Conservation (phyloP, 768 basidiomycete genomes). For the Favolaschia claudopus region DNA sequence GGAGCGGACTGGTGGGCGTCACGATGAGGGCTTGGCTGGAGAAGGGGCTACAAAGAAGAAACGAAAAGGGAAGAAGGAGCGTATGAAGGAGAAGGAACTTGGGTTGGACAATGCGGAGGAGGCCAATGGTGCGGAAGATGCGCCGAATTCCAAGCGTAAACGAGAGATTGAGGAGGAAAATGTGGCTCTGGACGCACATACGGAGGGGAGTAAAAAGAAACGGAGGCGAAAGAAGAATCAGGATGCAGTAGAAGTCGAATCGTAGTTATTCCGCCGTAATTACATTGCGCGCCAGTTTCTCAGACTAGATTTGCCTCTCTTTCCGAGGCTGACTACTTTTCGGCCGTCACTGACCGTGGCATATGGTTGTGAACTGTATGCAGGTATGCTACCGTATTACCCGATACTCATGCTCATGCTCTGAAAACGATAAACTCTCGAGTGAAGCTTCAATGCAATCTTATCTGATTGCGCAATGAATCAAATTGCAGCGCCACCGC, state of each 20-base stretch:
- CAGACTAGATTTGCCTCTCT: no score
- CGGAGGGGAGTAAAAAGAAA: constrained; percentile 47
- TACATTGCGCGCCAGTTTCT: no score
- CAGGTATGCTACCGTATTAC: no score
- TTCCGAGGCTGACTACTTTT: no score
- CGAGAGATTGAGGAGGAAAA: constrained; percentile 18
- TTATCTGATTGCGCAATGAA: no score
- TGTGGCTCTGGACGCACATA: constrained; percentile 16
- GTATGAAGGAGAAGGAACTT: constrained; percentile 8
- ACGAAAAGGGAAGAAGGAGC: constrained; percentile 28
- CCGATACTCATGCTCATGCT: no score
- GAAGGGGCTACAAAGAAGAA: constrained; percentile 22
- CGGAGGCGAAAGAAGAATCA: constrained; percentile 45
- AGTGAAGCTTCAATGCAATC: no score
- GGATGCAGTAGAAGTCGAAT: constrained; percentile 4
- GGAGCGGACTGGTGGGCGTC: constrained; percentile 43
- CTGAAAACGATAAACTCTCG: no score
- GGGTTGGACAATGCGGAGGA: neutral
- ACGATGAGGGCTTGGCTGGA: neutral
- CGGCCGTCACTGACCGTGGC: no score
- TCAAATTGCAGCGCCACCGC: no score
- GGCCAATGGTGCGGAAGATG: neutral
- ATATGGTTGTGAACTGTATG: no score
- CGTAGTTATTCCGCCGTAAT: neutral
- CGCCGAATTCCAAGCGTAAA: constrained; percentile 23